phyloP scores from a whole-genome alignment of 371 early-diverging fungal species.

The Haplosporangium sp. region DNA sequence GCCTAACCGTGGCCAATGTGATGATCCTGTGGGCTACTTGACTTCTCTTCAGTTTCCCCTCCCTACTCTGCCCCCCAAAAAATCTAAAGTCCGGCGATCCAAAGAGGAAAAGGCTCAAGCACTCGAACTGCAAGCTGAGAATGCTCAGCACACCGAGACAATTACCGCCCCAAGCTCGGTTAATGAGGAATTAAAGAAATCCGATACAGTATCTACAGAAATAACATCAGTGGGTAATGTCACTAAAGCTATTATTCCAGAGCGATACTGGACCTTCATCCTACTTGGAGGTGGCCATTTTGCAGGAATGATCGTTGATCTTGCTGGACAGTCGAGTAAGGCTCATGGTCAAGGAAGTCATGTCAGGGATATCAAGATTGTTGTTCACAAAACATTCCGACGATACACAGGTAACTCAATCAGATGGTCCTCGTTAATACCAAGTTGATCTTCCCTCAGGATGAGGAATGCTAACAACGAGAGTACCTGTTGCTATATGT shows the following conservation, averaged over 20 bases:
- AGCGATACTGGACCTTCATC: conserved; percentile 79
- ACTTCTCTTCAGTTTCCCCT: conserved; percentile 17
- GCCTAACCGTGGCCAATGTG: conserved; percentile 11
- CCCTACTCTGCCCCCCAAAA: conserved; percentile 8
- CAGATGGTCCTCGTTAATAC: no score
- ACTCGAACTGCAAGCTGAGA: background rate
- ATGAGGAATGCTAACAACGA: no score
- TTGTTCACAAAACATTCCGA: conserved; percentile 90
- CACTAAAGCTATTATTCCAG: background rate
- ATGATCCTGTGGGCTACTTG: conserved; percentile 10
- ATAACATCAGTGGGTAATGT: background rate
- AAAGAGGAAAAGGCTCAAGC: conserved; percentile 6
- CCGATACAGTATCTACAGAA: background rate
- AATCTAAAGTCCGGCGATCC: conserved; percentile 9
- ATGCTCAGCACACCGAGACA: no score
- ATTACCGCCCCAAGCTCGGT: no score
- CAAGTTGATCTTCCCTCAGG: no score
- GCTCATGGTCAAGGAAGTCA: conserved; percentile 21
- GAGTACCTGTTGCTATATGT: background rate
- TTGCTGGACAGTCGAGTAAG: conserved; percentile 58
- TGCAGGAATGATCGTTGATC: conserved; percentile 88
- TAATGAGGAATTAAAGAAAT: no score
- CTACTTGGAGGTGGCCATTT: conserved; percentile 90
- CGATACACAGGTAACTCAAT: conserved; percentile 81
- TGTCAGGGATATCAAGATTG: conserved; percentile 38